These are phyloP conservation scores for Rubia occidens DNA, from an alignment of 305 asterid species.

Conservation along the genomic window DNA sequence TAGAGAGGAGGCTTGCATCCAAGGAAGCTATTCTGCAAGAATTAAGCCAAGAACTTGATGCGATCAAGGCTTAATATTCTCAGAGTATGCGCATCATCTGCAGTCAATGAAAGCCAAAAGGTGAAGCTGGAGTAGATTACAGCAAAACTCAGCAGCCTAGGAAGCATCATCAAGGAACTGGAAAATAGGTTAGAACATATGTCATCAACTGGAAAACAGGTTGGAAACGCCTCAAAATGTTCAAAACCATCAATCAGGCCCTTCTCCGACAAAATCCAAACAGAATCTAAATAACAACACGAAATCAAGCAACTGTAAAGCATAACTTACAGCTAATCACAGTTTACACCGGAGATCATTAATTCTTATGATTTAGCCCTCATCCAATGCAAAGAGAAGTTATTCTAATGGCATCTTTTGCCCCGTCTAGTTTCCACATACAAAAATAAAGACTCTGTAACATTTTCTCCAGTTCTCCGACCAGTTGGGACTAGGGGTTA, in stretches of 20 bases:
- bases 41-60: slow-evolving; percentile 43
- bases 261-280: slow-evolving; percentile 90
- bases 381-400: slow-evolving; percentile 93
- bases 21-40: slow-evolving; percentile 44
- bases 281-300: slow-evolving; percentile 44
- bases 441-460: too few relatives aligned
- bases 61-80: slow-evolving; percentile 41
- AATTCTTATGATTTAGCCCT: slow-evolving; percentile 73
- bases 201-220: too few relatives aligned
- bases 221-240: slow-evolving; percentile 81
- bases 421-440: too few relatives aligned
- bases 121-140: slow-evolving; percentile 41
- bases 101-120: slow-evolving; percentile 34
- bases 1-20: slow-evolving; percentile 50
- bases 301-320: neutral
- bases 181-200: slow-evolving; percentile 25
- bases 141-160: slow-evolving; percentile 37
- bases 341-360: neutral
- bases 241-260: slow-evolving; percentile 83
- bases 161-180: slow-evolving; percentile 32
- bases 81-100: slow-evolving; percentile 32
- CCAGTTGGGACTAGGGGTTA: too few relatives aligned
- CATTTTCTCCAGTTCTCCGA: too few relatives aligned
- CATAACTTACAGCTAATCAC: neutral
- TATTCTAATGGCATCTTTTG: slow-evolving; percentile 70